Base-by-base conservation (phyloP, 2,329 filamentous ascomycete genomes). In the Chrysoporthe cubensis region DNA sequence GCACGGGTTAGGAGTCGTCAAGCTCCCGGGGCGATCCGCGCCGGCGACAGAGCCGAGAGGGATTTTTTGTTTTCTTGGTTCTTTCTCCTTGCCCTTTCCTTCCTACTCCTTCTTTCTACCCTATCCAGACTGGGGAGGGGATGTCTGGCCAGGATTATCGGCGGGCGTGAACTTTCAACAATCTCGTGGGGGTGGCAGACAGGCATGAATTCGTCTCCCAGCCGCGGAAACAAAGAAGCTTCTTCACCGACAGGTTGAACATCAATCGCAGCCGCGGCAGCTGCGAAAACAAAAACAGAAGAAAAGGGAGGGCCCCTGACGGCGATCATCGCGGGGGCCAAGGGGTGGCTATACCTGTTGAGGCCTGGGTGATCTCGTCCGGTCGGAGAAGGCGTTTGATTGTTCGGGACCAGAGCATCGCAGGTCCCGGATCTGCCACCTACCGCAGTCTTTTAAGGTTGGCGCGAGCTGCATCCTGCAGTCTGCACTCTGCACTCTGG, bases 361-460 rank as follows among this genome's bases (percentile, higher is more conserved):
- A 3, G 18, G 32, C 14, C 6, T 16, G 13, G 34, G 18, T 18
- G 14, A 40, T 40, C 34, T 40, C 32, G 32, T 37, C 32, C 54
- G 18, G 54, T 57, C 32, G 14, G 16, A 16, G 11, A 32, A 57
- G 14, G 21, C 5, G 54, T 40, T 32, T 34, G 34, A 34, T 34
- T 8, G 16, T n/a, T 40, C 54, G 54, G 54, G 14, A 57, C 26
- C 14, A 37, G 32, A 34, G 54, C 18, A n/a, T 18, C 54, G 54
- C 54, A 57, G 54, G 54, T 57, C 54, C 52, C 50, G 54, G 54
- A 57, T 40, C 32, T 57, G 34, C 34, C 54, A 18, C 18, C 5
- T 57, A 57, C 54, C 54, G 54, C 54, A 21, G 32, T 40, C 3
- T 57, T 32, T 13, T 32, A 26, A 16, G 9, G 8, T 32, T 9